Evolutionary conservation across 1,139 yeast genomes (phyloP).

Genomic region (Blastobotrys illinoisensis): DNA sequence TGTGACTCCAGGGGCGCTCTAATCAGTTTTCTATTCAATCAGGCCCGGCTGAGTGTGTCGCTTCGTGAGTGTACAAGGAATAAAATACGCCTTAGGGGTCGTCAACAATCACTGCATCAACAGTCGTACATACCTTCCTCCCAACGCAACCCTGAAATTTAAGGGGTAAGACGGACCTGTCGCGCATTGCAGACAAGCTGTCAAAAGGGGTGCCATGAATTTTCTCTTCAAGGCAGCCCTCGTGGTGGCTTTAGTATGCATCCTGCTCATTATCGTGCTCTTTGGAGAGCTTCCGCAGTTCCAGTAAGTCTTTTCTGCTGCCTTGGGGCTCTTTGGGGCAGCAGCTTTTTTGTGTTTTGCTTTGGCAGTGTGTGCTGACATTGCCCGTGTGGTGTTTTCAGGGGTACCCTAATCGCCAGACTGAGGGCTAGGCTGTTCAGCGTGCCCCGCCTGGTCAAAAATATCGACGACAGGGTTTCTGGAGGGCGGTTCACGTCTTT

Average conservation of each 20-base stretch:
- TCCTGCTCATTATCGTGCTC: constrained; percentile 31
- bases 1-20: no score
- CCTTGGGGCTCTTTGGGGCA: neutral
- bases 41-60: neutral
- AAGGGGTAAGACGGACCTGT: neutral
- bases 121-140: neutral
- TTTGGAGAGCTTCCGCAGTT: constrained; percentile 54
- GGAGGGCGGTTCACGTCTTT: constrained; percentile 6
- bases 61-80: neutral
- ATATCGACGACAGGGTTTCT: constrained; percentile 5
- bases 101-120: neutral
- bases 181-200: neutral
- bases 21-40: neutral
- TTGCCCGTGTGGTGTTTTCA: constrained; percentile 7
- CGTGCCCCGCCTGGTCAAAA: constrained; percentile 7
- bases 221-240: constrained; percentile 4
- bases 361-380: constrained; percentile 23
- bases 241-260: constrained; percentile 11
- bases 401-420: constrained; percentile 19
- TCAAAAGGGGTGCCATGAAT: neutral
- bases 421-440: constrained; percentile 9
- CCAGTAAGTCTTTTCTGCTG: constrained; percentile 22
- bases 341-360: constrained; percentile 10
- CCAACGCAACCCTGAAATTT: neutral
- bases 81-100: neutral